Evolutionary conservation across 306 rosid species (phyloP).

Genomic region (Senna siamea): DNA sequence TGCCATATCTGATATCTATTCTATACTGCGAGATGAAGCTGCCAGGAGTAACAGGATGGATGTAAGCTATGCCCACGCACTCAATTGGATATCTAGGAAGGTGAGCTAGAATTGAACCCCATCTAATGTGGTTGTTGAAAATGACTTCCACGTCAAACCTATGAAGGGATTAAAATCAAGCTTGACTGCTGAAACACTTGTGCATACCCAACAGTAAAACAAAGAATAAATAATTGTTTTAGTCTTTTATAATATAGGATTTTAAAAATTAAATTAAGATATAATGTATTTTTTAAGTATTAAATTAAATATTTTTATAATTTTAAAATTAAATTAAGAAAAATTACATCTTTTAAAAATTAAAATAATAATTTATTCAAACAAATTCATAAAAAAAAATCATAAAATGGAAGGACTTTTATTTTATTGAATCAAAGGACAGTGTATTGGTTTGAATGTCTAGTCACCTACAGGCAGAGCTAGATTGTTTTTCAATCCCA

Average conservation of each 20-base stretch:
- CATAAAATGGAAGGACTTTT: background rate
- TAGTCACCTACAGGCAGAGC: background rate
- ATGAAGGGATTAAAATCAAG: conserved; percentile 5
- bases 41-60: conserved; percentile 73
- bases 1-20: conserved; percentile 93
- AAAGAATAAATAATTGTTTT: too few relatives aligned
- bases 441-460: background rate
- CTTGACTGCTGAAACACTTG: background rate
- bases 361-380: too few relatives aligned
- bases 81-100: conserved; percentile 98
- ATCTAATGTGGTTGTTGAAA: conserved; percentile 15
- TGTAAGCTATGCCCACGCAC: conserved; percentile 86
- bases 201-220: background rate
- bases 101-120: conserved; percentile 47
- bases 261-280: too few relatives aligned
- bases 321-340: too few relatives aligned
- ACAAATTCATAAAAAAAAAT: too few relatives aligned
- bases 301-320: too few relatives aligned
- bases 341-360: too few relatives aligned
- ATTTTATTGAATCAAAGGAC: conserved; percentile 13
- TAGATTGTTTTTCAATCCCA: background rate
- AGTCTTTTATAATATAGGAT: too few relatives aligned
- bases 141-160: background rate
- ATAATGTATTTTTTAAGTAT: too few relatives aligned
- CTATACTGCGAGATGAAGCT: conserved; percentile 94